phyloP scores from a whole-genome alignment of 352 stramenopile genomes.

The Globisporangium middletonii region DNA sequence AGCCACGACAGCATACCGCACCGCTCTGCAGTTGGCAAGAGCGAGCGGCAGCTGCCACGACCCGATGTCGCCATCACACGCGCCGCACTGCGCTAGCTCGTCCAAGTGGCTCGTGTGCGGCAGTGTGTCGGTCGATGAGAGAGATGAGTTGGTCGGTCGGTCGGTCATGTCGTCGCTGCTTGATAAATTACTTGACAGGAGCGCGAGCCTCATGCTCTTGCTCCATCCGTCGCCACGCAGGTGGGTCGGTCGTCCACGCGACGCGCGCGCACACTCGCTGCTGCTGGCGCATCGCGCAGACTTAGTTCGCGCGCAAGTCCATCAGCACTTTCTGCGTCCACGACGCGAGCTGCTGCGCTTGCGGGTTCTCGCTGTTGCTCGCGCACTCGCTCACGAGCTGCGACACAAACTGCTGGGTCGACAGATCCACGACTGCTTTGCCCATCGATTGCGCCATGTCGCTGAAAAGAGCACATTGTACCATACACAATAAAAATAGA shows the following conservation, averaged over 20 bases:
- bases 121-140: not conserved
- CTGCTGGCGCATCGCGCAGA: not conserved
- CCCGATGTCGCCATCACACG: too few species aligned
- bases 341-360: constrained; percentile 60
- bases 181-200: constrained; percentile 22
- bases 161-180: constrained; percentile 5
- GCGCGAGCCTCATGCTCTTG: constrained; percentile 22
- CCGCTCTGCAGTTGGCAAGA: too few species aligned
- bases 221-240: not conserved
- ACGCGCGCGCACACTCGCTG: not conserved
- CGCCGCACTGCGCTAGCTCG: too few species aligned
- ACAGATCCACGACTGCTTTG: constrained; percentile 49
- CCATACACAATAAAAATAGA: constrained; percentile 7
- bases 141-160: not conserved
- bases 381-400: constrained; percentile 71
- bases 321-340: constrained; percentile 78
- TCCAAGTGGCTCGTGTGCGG: too few species aligned
- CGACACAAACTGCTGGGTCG: constrained; percentile 65
- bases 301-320: constrained; percentile 53
- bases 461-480: constrained; percentile 31
- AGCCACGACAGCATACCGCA: too few species aligned
- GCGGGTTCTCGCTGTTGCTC: constrained; percentile 50
- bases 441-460: constrained; percentile 80
- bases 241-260: constrained; percentile 1
- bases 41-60: too few species aligned